phyloP scores from a whole-genome alignment of 495 filamentous ascomycete species.

The Hyaloscypha variabilis region DNA sequence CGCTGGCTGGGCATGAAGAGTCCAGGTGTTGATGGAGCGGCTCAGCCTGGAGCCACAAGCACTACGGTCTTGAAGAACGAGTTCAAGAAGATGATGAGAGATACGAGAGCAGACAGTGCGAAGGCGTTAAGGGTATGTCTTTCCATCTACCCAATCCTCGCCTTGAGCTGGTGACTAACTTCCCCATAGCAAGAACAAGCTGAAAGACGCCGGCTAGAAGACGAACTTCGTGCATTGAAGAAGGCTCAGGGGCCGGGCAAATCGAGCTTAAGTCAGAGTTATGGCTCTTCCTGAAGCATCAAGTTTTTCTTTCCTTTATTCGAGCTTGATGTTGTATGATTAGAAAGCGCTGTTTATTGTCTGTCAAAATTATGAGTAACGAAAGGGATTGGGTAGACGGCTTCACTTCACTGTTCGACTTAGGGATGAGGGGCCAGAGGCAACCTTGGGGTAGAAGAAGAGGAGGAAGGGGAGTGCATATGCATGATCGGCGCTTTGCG shows the following conservation, averaged over 20 bases:
- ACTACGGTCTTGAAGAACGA: slow-evolving; percentile 77
- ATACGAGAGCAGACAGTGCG: slow-evolving; percentile 71
- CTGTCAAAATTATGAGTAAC: not conserved
- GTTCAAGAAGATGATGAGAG: slow-evolving; percentile 91
- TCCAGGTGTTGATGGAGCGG: slow-evolving; percentile 45
- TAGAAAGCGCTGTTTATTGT: not conserved
- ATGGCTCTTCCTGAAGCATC: slow-evolving; percentile 28
- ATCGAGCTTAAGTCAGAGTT: slow-evolving; percentile 51
- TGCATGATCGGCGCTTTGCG: not conserved
- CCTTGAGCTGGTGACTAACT: not conserved
- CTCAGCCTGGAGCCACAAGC: slow-evolving; percentile 53
- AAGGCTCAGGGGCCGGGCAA: slow-evolving; percentile 45
- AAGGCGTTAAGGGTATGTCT: slow-evolving; percentile 67
- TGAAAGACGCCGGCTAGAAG: slow-evolving; percentile 68
- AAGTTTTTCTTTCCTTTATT: not conserved
- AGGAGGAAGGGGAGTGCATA: not conserved
- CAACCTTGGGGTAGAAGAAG: not conserved
- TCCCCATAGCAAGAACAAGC: slow-evolving; percentile 68
- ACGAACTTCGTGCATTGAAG: slow-evolving; percentile 33
- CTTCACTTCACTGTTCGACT: not conserved
- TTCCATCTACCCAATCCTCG: not conserved
- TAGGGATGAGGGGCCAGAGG: not conserved
- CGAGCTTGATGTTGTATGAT: slow-evolving; percentile 14
- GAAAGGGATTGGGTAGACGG: not conserved
- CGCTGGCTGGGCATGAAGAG: slow-evolving; percentile 64